Base-by-base conservation (phyloP, 78 protist genomes). In the Salpingoeca rosetta region DNA sequence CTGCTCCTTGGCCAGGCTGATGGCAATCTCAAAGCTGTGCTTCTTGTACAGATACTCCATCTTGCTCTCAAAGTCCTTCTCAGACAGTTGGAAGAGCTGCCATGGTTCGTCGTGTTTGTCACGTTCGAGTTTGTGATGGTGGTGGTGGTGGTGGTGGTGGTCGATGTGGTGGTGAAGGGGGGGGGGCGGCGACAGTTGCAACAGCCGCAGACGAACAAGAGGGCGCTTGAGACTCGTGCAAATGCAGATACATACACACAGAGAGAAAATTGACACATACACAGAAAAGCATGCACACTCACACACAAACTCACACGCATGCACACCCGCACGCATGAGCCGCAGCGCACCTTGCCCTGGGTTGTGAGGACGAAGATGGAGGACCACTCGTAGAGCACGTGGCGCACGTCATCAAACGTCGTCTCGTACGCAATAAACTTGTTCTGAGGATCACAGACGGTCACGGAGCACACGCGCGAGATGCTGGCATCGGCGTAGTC, bases 61-160 rank as follows among this genome's bases (percentile, higher is more conserved):
- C 81, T 95, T 96, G 76, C 97, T 91, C 84, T 94, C 97, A 39
- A 94, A 90, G 88, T 95, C 98, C 65, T 92, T 91, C 82, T 96
- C 99, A 7, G 82, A 92, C 45, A 96, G 80, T 56, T 90, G 92
- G 56, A 36, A 81, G n/a, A 97, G 26, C 51, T 87, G 45, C 39
- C n/a, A n/a, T n/a, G n/a, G n/a, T n/a, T n/a, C n/a, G n/a, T n/a
- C n/a, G n/a, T n/a, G n/a, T n/a, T n/a, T n/a, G n/a, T n/a, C n/a
- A n/a, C n/a, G n/a, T n/a, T n/a, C n/a, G n/a, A n/a, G n/a, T n/a
- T n/a, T n/a, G n/a, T n/a, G n/a, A n/a, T n/a, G n/a, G n/a, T n/a
- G n/a, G n/a, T n/a, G n/a, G n/a, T n/a, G n/a, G n/a, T n/a, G n/a
- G n/a, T n/a, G n/a, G 1, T 77, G 44, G n/a, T n/a, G n/a, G n/a